Base-by-base conservation (phyloP, 371 early-diverging fungal genomes). In the Mucor piriformis region DNA sequence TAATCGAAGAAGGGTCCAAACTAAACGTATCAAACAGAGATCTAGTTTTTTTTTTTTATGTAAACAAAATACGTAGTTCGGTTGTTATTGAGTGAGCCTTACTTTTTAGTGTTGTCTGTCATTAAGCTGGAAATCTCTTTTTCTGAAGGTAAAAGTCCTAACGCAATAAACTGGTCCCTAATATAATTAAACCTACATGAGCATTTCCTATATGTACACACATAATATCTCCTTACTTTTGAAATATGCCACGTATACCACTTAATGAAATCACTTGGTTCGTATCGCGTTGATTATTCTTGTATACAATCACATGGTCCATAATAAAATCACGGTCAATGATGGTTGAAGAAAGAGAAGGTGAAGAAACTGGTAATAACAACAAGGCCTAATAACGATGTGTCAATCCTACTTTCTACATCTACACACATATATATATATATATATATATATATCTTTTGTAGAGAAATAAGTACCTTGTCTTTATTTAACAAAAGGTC, bases 271-370 rank as follows among this genome's bases (percentile, higher is more conserved):
- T 61, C 1, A 67, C 65, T 57, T 73, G 74, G 6, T 70, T 50
- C 24, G 32, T 55, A 10, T 74, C 67, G 10, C 50, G 34, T 6
- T 56, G 57, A 16, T 67, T 63, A 53, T 76, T 69, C 18, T 56
- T 54, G 6, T 46, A 27, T 0, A 79, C 48, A n/a, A 80, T 57
- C 25, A 74, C 67, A 53, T 81, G 81, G 53, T 77, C 74, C 58
- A 77, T 63, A 33, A 81, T 72, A 65, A 81, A 81, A 23, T 77
- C 77, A 27, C 71, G 70, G 47, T 81, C 81, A 13, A 81, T 61
- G 24, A 72, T 58, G 25, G 74, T 68, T 7, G 74, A 73, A n/a
- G 77, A 70, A 64, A 67, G 72, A 3, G 73, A 71, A 21, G 81
- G 81, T 34, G 65, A 70, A 15, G 81, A 73, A 0, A 81, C 81